Evolutionary conservation across 306 rosid species (phyloP).

Genomic region (Lagenaria siceraria): DNA sequence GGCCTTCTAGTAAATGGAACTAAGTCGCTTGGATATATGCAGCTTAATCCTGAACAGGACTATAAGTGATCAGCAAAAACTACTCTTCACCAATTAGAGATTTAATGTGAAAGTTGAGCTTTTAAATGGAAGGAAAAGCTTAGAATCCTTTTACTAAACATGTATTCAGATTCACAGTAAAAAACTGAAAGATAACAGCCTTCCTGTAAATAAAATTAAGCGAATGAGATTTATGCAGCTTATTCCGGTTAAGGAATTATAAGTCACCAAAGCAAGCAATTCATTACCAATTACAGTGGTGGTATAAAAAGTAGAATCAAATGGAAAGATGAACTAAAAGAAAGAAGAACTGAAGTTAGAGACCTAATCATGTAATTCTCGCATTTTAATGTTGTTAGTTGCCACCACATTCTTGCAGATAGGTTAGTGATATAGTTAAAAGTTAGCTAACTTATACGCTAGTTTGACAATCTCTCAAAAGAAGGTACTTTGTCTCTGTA

Average conservation of each 20-base stretch:
- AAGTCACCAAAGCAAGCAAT: background rate
- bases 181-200: background rate
- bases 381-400: background rate
- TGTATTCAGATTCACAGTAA: background rate
- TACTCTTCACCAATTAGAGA: background rate
- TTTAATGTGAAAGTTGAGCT: conserved; percentile 1
- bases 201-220: background rate
- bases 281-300: background rate
- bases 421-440: background rate
- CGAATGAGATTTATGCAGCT: background rate
- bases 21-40: conserved; percentile 72
- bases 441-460: background rate
- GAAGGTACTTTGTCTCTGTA: background rate
- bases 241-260: background rate
- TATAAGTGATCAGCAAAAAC: background rate
- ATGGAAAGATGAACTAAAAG: background rate
- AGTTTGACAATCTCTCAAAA: background rate
- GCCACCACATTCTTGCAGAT: background rate
- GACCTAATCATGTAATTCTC: background rate
- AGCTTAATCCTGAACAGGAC: conserved; percentile 57
- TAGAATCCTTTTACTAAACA: background rate
- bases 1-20: conserved; percentile 93
- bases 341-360: background rate
- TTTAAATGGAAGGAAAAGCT: background rate
- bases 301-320: background rate